phyloP scores from a whole-genome alignment of 768 basidiomycete species.

The Fomitopsis pulvina region DNA sequence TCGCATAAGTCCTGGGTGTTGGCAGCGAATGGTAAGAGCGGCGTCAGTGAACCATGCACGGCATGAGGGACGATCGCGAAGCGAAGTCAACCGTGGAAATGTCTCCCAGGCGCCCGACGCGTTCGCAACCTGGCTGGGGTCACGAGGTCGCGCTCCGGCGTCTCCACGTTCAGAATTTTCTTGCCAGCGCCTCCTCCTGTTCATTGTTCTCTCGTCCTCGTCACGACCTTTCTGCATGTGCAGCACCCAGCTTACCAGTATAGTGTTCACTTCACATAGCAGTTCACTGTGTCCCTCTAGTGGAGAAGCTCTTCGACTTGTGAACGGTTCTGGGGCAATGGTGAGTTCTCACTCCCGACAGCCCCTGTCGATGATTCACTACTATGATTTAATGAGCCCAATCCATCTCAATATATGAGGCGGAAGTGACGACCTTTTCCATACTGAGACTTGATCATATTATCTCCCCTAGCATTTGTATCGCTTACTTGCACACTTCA shows the following conservation, averaged over 20 bases:
- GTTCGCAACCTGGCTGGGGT: background rate
- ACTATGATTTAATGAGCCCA: constrained; percentile 28
- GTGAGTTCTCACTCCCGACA: too few relatives aligned
- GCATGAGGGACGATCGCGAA: too few relatives aligned
- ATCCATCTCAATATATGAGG: constrained; percentile 16
- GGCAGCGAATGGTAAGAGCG: too few relatives aligned
- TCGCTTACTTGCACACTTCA: background rate
- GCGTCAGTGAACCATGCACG: too few relatives aligned
- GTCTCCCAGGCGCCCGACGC: background rate
- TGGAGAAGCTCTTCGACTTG: too few relatives aligned
- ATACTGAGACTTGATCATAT: constrained; percentile 18
- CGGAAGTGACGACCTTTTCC: constrained; percentile 21
- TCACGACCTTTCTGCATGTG: too few relatives aligned
- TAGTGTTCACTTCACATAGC: too few relatives aligned
- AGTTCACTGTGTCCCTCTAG: too few relatives aligned
- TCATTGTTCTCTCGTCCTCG: too few relatives aligned
- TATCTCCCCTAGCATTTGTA: background rate
- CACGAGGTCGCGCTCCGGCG: constrained; percentile 4
- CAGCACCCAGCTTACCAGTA: too few relatives aligned
- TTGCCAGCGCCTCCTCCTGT: background rate
- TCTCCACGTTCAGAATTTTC: background rate
- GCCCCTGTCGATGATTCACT: constrained; percentile 18
- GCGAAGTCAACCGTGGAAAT: constrained; percentile 7
- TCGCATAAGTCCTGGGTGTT: background rate
- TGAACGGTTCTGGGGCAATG: too few relatives aligned